Evolutionary conservation across 495 filamentous ascomycete species (phyloP).

Genomic region (Letharia lupina): DNA sequence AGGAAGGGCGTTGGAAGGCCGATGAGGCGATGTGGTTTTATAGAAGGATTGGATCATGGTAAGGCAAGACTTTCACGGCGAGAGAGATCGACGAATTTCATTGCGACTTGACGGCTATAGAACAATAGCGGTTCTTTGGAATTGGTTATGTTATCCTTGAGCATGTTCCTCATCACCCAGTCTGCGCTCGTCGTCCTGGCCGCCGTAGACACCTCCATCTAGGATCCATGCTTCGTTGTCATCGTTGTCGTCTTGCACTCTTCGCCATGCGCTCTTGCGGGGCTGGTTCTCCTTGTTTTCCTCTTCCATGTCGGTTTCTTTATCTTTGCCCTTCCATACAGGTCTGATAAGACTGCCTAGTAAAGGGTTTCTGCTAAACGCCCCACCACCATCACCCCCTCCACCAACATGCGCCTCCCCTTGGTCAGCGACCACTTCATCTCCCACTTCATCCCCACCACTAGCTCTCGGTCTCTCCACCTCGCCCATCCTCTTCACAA

Average conservation of each 20-base stretch:
- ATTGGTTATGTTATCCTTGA: conserved; percentile 34
- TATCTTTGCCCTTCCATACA: conserved; percentile 53
- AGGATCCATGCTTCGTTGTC: conserved; percentile 91
- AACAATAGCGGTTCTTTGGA: background rate
- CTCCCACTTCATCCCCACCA: conserved; percentile 31
- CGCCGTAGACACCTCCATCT: conserved; percentile 70
- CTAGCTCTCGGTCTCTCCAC: conserved; percentile 45
- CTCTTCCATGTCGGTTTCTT: conserved; percentile 34
- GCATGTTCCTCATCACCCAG: conserved; percentile 40
- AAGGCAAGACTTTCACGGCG: background rate
- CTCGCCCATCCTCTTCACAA: conserved; percentile 63
- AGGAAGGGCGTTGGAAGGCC: background rate
- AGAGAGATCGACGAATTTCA: background rate
- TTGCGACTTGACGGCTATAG: background rate
- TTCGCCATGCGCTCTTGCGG: conserved; percentile 60
- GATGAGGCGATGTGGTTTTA: too few species aligned
- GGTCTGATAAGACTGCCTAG: conserved; percentile 73
- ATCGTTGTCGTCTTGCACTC: conserved; percentile 84
- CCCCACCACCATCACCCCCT: conserved; percentile 39
- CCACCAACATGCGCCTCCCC: conserved; percentile 15
- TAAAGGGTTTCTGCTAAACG: conserved; percentile 79
- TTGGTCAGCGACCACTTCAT: conserved; percentile 19
- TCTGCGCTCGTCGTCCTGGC: conserved; percentile 33
- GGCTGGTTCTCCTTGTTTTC: conserved; percentile 29
- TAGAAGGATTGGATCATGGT: too few species aligned